These are phyloP conservation scores for Lachnellula cervina DNA, from an alignment of 2,329 filamentous ascomycete genomes.

Conservation along the genomic window DNA sequence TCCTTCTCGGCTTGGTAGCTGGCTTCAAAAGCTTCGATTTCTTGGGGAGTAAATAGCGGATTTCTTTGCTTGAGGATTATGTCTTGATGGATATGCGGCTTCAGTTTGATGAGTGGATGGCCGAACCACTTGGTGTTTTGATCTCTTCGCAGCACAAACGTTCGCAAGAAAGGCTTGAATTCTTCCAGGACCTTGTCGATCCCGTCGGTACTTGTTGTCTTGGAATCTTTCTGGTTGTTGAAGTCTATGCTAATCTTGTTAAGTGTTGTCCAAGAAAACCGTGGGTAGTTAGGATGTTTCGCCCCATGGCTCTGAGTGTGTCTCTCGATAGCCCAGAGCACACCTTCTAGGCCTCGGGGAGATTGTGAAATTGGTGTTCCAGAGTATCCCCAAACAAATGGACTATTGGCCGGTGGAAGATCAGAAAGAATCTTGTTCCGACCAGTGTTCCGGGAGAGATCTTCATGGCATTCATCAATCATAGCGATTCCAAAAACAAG, in stretches of 20 bases:
- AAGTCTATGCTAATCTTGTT: slow-evolving; percentile 11
- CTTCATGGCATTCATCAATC: slow-evolving; percentile 18
- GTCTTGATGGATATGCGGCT: slow-evolving; percentile 12
- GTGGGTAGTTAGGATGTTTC: neutral
- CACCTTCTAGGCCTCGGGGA: slow-evolving; percentile 11
- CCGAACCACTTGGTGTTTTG: slow-evolving; percentile 14
- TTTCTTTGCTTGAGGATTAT: slow-evolving; percentile 7
- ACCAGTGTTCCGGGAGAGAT: slow-evolving; percentile 7
- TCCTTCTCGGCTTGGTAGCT: neutral
- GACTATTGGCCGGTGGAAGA: slow-evolving; percentile 7
- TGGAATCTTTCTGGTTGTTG: slow-evolving; percentile 2
- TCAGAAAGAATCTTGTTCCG: slow-evolving; percentile 1
- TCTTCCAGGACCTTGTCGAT: neutral
- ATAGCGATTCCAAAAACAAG: slow-evolving; percentile 16
- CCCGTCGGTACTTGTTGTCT: neutral
- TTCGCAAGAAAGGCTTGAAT: slow-evolving; percentile 9
- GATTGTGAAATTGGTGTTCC: slow-evolving; percentile 11
- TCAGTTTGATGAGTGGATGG: slow-evolving; percentile 11
- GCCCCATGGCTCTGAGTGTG: slow-evolving; percentile 2
- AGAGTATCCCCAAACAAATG: slow-evolving; percentile 17
- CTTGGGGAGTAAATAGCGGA: neutral
- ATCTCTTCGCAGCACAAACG: slow-evolving; percentile 14
- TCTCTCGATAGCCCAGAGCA: slow-evolving; percentile 14
- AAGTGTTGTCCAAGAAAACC: slow-evolving; percentile 2
- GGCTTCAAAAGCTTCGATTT: neutral